Evolutionary conservation across 805 yeast genomes (phyloP).

Genomic region (Danielozyma ontarioensis): DNA sequence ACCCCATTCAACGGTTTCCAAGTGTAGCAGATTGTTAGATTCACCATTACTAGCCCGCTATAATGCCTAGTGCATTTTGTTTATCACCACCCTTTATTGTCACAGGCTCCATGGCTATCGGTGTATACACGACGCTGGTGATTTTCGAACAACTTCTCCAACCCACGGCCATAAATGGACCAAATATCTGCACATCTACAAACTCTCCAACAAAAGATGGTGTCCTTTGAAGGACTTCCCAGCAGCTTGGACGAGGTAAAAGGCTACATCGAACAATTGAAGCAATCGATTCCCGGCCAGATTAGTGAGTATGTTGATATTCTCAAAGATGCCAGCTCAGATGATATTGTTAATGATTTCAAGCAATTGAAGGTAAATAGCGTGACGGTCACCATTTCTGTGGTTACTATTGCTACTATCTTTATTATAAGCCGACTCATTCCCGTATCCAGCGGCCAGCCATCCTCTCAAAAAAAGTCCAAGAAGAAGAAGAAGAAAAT

Average conservation of each 20-base stretch:
- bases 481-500: constrained; percentile 31
- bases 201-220: too few species aligned
- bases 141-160: too few species aligned
- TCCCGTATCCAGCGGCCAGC: constrained; percentile 4
- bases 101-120: too few species aligned
- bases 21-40: too few species aligned
- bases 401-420: background rate
- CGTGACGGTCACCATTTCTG: constrained; percentile 26
- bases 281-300: constrained; percentile 5
- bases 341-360: constrained; percentile 27
- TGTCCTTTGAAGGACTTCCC: background rate
- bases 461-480: constrained; percentile 5
- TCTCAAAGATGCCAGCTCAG: constrained; percentile 8
- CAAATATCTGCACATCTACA: too few species aligned
- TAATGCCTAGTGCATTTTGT: too few species aligned
- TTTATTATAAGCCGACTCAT: background rate
- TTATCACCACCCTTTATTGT: too few species aligned
- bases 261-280: constrained; percentile 3
- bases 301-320: constrained; percentile 7
- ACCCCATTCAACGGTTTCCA: too few species aligned
- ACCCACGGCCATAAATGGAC: too few species aligned
- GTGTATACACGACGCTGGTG: too few species aligned
- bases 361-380: constrained; percentile 24
- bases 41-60: too few species aligned
- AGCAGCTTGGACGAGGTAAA: constrained; percentile 4